Evolutionary conservation across 2,329 filamentous ascomycete genomes (phyloP).

Genomic region (Aureobasidium subglaciale): DNA sequence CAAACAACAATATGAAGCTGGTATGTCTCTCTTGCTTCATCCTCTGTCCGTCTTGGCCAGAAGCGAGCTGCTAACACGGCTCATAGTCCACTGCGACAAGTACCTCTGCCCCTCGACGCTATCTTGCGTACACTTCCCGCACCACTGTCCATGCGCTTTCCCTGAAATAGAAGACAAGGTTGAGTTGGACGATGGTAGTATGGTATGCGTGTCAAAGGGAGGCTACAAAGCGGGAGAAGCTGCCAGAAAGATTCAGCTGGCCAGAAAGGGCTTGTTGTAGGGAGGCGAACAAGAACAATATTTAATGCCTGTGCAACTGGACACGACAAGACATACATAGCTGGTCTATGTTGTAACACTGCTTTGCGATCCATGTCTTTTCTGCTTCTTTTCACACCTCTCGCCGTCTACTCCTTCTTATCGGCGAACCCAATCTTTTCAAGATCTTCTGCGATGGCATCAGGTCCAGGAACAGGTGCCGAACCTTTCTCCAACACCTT

Average conservation of each 20-base stretch:
- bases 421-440: constrained; percentile 35
- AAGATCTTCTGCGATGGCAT: constrained; percentile 46
- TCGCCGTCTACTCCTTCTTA: constrained; percentile 14
- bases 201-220: constrained; percentile 67
- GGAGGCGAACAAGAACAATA: neutral
- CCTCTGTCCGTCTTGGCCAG: no score
- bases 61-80: no score
- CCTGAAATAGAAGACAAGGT: constrained; percentile 56
- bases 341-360: neutral
- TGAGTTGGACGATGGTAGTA: constrained; percentile 65
- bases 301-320: neutral
- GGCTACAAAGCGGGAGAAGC: constrained; percentile 67
- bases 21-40: constrained; percentile 39
- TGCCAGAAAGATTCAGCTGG: constrained; percentile 68
- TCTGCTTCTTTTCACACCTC: neutral
- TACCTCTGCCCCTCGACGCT: constrained; percentile 94
- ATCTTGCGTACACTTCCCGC: constrained; percentile 90
- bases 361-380: neutral
- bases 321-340: neutral
- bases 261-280: constrained; percentile 68
- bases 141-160: constrained; percentile 93
- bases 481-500: constrained; percentile 35
- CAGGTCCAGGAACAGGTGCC: constrained; percentile 39
- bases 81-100: constrained; percentile 72
- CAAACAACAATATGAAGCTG: constrained; percentile 59